Base-by-base conservation (phyloP, 208 protist species). In the Trypanosomatidae sp. region DNA sequence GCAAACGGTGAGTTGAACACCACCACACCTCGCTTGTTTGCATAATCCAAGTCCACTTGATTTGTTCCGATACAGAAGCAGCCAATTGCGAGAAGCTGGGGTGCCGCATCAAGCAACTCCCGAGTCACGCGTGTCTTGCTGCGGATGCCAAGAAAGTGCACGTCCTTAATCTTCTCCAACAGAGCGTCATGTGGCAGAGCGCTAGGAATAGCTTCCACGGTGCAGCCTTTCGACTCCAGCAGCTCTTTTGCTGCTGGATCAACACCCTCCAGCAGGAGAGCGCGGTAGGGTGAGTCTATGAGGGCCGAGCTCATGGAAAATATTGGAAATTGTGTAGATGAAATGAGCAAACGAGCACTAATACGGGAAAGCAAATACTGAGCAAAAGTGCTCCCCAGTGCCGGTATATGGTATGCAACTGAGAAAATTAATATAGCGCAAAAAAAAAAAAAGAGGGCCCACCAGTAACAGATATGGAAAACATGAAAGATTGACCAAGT, bases 41-140 rank as follows among this genome's bases (percentile, higher is more conserved):
- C 95, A 46, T 83, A 67, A 5, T 86, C 77, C 5, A 98, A 76
- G 80, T 98, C 94, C 9, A 98, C 93, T 76, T 98, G 95, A 74
- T 98, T 96, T 3, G 97, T 98, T 36, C 95, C 96, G 71, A 99
- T 98, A 78, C 97, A 99, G 77, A 98, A 98, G 82, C 96, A 99
- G 19, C 96, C 95, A 49, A 98, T 86, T 28, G 88, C 89, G 12
- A 97, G 70, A 25, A 99, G 76, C 33, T 88, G 84, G 10, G 91
- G 87, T 0, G 93, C 95, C 17, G 46, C 49, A n/a, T 89, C 75
- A 19, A 98, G 74, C 12, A 98, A 74, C 36, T 88, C 88, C 46
- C 79, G 78, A 10, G 84, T 94, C 43, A 98, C 56, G 28, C 87
- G 84, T 13, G 96, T 98, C 81, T 98, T 98, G 79, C 88, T 97